phyloP scores from a whole-genome alignment of 306 rosid genomes.

The Quercus dentata region DNA sequence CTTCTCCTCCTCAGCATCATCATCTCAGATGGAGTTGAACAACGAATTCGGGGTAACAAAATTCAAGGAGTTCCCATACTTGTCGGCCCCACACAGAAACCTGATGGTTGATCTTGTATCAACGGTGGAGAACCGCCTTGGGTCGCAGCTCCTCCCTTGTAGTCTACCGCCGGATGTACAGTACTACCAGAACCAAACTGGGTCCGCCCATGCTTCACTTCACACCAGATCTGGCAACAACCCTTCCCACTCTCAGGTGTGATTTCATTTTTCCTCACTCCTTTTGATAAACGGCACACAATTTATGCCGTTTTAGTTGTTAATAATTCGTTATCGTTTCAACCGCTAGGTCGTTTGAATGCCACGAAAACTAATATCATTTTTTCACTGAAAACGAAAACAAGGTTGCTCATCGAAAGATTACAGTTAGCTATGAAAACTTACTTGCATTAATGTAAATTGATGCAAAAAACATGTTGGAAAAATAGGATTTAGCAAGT shows the following conservation, averaged over 20 bases:
- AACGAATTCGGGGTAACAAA: constrained; percentile 29
- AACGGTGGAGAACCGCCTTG: constrained; percentile 49
- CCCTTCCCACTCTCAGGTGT: constrained; percentile 57
- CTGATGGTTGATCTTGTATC: constrained; percentile 67
- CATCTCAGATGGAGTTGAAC: constrained; percentile 42
- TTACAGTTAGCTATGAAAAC: too few relatives aligned
- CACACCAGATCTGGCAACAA: constrained; percentile 49
- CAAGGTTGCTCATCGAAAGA: too few relatives aligned
- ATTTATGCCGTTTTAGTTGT: too few relatives aligned
- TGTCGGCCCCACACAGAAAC: constrained; percentile 56
- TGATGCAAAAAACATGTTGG: too few relatives aligned
- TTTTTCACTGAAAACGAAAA: too few relatives aligned
- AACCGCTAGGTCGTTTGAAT: too few relatives aligned
- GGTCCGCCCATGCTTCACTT: constrained; percentile 50
- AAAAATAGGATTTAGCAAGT: too few relatives aligned
- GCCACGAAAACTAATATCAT: too few relatives aligned
- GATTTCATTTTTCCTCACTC: background rate
- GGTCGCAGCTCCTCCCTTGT: constrained; percentile 68
- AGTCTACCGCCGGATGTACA: constrained; percentile 62
- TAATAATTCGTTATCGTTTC: too few relatives aligned
- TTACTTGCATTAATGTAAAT: too few relatives aligned
- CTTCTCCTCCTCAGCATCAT: constrained; percentile 22
- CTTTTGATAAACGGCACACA: background rate
- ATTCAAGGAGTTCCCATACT: constrained; percentile 61
- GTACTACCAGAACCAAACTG: constrained; percentile 38